These are phyloP conservation scores for Solanum stenotomum DNA, from an alignment of 257 asterid genomes.

Conservation along the genomic window DNA sequence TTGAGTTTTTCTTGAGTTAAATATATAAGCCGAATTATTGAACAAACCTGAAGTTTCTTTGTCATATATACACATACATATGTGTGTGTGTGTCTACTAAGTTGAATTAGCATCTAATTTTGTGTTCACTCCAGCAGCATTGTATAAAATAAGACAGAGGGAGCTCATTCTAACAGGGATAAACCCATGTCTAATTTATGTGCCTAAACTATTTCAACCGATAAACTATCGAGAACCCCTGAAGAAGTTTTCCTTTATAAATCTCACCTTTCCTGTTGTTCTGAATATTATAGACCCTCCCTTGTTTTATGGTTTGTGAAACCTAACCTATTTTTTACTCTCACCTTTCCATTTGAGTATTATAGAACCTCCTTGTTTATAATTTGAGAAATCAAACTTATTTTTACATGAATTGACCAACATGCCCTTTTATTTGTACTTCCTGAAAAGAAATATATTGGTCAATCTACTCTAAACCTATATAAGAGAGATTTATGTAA, in stretches of 20 bases:
- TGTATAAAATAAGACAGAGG: not conserved
- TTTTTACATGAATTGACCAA: not conserved
- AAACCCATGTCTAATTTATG: not conserved
- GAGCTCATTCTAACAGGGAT: not conserved
- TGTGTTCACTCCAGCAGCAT: not conserved
- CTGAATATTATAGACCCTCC: not conserved
- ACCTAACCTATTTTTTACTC: not conserved
- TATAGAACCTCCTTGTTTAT: not conserved
- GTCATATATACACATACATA: not conserved
- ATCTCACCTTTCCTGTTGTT: not conserved
- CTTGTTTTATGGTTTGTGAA: not conserved
- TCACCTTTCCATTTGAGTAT: not conserved
- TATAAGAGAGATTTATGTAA: not conserved
- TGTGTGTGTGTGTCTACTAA: not conserved
- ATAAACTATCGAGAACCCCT: not conserved
- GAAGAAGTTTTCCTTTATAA: not conserved
- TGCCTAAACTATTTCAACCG: not conserved
- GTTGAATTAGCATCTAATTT: not conserved
- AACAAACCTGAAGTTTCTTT: not conserved
- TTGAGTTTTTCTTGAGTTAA: not conserved
- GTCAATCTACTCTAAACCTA: not conserved
- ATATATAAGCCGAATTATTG: not conserved
- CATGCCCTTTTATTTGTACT: not conserved
- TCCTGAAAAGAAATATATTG: not conserved
- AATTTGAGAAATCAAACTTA: not conserved